Conservation (phyloP, 1,139 yeast genomes). For the Lodderomyces orthopsilosis region DNA sequence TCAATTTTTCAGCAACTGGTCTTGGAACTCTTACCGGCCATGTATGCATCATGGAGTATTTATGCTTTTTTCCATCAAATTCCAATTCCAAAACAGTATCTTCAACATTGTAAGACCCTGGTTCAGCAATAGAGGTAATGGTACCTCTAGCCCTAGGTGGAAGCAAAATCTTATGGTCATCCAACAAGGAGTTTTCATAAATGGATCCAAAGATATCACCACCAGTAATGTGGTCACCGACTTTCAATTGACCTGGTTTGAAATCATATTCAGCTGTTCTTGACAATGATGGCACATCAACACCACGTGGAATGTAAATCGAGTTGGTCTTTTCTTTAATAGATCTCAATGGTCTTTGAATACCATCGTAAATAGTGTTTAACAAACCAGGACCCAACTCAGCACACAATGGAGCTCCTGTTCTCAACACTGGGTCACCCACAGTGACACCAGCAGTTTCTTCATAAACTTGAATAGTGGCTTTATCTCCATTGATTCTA, state of each 20-base stretch:
- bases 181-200: conserved; percentile 86
- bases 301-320: conserved; percentile 97
- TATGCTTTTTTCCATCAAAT: conserved; percentile 80
- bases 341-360: conserved; percentile 95
- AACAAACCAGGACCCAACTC: conserved; percentile 98
- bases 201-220: conserved; percentile 96
- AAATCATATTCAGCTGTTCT: conserved; percentile 84
- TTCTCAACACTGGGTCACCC: conserved; percentile 96
- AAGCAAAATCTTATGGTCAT: conserved; percentile 87
- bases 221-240: conserved; percentile 97
- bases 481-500: conserved; percentile 93
- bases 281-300: conserved; percentile 89
- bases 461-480: conserved; percentile 97
- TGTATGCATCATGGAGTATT: conserved; percentile 93
- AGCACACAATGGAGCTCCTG: conserved; percentile 96
- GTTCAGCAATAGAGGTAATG: conserved; percentile 79
- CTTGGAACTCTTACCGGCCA: conserved; percentile 99
- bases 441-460: conserved; percentile 99
- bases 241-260: conserved; percentile 73
- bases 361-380: conserved; percentile 99
- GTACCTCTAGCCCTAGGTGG: conserved; percentile 99
- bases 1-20: conserved; percentile 90
- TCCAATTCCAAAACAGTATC: conserved; percentile 90
- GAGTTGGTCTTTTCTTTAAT: conserved; percentile 84
- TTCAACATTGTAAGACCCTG: conserved; percentile 88